A percentile compares a stretch with the other conserved stretches of the same genome.
phyloP scores from a whole-genome alignment of 1,284 basidiomycete species.

The Cryptococcus hybrid region DNA sequence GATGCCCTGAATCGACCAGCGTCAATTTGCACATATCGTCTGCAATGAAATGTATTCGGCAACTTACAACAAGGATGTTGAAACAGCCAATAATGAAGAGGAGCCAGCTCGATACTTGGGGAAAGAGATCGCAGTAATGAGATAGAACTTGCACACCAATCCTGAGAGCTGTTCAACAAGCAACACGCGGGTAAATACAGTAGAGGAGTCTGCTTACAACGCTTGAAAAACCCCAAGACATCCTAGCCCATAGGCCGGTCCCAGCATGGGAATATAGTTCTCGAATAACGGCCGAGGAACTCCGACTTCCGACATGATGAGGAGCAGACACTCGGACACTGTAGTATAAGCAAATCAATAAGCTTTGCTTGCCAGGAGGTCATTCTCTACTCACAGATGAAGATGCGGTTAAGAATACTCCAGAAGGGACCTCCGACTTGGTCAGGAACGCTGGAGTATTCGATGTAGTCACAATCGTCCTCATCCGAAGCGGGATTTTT shows the following conservation, averaged over 20 bases:
- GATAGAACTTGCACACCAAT: slow-evolving; percentile 77
- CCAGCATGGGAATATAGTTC: slow-evolving; percentile 81
- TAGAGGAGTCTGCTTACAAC: slow-evolving; percentile 56
- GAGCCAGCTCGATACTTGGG: slow-evolving; percentile 79
- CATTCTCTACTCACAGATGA: slow-evolving; percentile 57
- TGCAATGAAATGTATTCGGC: too few species aligned
- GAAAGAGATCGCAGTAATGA: slow-evolving; percentile 72
- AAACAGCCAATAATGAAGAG: slow-evolving; percentile 78
- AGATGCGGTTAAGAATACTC: slow-evolving; percentile 74
- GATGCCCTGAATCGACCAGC: slow-evolving; percentile 28
- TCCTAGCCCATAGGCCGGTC: slow-evolving; percentile 73
- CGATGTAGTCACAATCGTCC: slow-evolving; percentile 67
- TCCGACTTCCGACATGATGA: slow-evolving; percentile 71
- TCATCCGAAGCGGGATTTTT: slow-evolving; percentile 20
- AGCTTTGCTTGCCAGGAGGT: background rate
- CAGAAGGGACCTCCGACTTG: slow-evolving; percentile 83
- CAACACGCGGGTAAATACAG: background rate
- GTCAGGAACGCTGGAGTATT: slow-evolving; percentile 70
- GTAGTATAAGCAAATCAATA: background rate
- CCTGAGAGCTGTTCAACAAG: slow-evolving; percentile 15
- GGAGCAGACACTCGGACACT: slow-evolving; percentile 68
- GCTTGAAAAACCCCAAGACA: slow-evolving; percentile 77
- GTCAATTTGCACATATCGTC: too few species aligned
- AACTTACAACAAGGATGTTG: slow-evolving; percentile 66
- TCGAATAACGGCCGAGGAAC: slow-evolving; percentile 72